Evolutionary conservation across 495 filamentous ascomycete genomes (phyloP), one percentile per base, ranked within the genome.

Genomic region (Trichoderma gamsii): DNA sequence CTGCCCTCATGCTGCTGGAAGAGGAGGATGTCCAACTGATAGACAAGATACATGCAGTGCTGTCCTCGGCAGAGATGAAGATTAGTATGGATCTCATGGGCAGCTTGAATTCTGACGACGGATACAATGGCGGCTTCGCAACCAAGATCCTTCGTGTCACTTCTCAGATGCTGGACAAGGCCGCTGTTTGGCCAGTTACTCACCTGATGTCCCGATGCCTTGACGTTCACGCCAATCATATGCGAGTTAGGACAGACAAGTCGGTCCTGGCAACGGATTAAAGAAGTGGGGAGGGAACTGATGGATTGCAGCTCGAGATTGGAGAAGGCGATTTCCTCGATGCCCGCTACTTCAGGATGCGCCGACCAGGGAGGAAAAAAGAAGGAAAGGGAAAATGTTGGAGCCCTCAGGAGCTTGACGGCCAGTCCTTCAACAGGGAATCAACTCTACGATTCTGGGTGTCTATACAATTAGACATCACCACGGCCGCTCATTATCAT

Each of bases 151-250:
- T 98, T 72, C 83, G 90, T 71, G 86, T 94, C 66, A 95, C 92
- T 70, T 93, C 94, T 18, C 90, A 89, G 78, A 89, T 97, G 84
- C 85, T 99, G 68, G 92, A 95, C 70, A 89, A 92, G 75, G 90
- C 90, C 69, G 87, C 91, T 71, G 90, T 97, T 18, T 99, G 94
- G 94, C 94, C 94, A 92, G 92, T 97, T 38, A 94, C 92, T 65
- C 90, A 90, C 71, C 82, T 96, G 32, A 97, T 97, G 90, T 89
- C 91, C 23, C 88, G 88, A 51, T 92, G 91, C 68, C 85, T 97
- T 66, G 90, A 96, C 73, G 86, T 86, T 32, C 93, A 98, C 74
- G 92, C 94, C 1, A 84, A 86, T 66, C 90, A 92, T 70, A 91
- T 96, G 85, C 79, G 80, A 69, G 84, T 84, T 49, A 85, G 88